Evolutionary conservation across 2,329 filamentous ascomycete species (phyloP), one percentile per base, ranked within the genome.

Genomic region (Cucurbitaria berberidis): DNA sequence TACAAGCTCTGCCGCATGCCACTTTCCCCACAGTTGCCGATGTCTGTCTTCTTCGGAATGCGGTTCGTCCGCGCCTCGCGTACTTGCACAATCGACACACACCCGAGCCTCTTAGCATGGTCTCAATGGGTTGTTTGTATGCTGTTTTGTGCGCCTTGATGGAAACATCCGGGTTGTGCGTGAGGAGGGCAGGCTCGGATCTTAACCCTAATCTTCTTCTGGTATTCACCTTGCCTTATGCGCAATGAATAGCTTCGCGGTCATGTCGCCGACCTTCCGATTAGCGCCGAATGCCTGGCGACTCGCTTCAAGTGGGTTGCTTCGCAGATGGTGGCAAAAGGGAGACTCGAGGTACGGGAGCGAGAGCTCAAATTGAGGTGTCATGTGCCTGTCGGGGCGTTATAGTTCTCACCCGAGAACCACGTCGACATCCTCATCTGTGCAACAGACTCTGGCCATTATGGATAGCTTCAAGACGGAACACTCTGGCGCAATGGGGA

Each of bases 161-260:
- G 70, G 62, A 42, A 60, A 67, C 67, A 66, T 51, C 53, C 61
- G 56, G 62, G 51, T 60, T 56, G 65, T 63, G 69, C 72, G 72
- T 75, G 79, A 78, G 77, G 84, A 82, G 84, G 88, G 85, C 81
- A 81, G 80, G 77, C 80, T 88, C 87, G 91, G 90, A 93, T 93
- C 90, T 93, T 96, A 96, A 96, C 93, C 93, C 93, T 96, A 96
- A 89, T 84, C 80, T 80, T 77, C 80, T 76, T 80, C 86, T 89
- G 89, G 90, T 87, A 86, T 72, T 74, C 66, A 56, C 69, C 61
- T 67, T 58, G 86, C 68, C 49, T 72, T 59, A 57, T 61, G 67
- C 58, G 86, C 85, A 81, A 60, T 47, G 55, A 47, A 69, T 18
- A 74, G 72, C 48, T 59, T 71, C 66, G 66, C 68, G 72, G 74